Conservation (phyloP, 169 alveolate genomes). For the Perkinsus olseni region DNA sequence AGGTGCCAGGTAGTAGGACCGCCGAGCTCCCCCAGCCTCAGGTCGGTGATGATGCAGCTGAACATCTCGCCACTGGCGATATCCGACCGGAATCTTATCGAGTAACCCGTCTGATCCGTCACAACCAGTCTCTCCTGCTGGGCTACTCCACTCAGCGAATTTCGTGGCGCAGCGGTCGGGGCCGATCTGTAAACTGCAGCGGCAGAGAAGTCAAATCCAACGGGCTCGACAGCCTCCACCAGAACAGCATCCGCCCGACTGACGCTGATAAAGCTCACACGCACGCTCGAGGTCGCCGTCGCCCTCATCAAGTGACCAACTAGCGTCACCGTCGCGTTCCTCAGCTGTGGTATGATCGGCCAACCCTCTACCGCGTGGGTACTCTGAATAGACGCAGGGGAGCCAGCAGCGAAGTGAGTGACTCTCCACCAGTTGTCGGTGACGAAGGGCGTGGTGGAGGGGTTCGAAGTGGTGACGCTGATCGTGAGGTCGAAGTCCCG, state of each 20-base stretch:
- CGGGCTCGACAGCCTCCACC: neutral
- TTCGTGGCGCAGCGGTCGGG: constrained; percentile 2
- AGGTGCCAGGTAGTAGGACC: neutral
- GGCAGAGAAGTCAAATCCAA: neutral
- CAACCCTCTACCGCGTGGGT: neutral
- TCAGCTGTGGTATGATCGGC: neutral
- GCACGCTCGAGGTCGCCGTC: neutral
- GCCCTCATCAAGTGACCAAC: neutral
- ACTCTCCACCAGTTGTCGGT: neutral
- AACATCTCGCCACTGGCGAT: neutral
- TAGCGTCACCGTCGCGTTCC: neutral
- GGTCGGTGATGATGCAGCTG: neutral
- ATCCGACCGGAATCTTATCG: neutral
- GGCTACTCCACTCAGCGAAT: neutral
- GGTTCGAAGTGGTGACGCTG: neutral
- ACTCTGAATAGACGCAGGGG: neutral
- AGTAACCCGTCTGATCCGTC: neutral
- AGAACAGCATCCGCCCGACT: neutral
- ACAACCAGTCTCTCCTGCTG: neutral
- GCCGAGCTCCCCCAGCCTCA: neutral
- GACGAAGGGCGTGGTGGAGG: neutral
- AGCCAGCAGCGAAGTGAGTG: neutral
- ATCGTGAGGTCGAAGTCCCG: neutral
- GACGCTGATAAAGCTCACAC: neutral
- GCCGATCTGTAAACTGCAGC: neutral